Conservation (phyloP, 2,329 filamentous ascomycete species). For the Didymella lethalis region DNA sequence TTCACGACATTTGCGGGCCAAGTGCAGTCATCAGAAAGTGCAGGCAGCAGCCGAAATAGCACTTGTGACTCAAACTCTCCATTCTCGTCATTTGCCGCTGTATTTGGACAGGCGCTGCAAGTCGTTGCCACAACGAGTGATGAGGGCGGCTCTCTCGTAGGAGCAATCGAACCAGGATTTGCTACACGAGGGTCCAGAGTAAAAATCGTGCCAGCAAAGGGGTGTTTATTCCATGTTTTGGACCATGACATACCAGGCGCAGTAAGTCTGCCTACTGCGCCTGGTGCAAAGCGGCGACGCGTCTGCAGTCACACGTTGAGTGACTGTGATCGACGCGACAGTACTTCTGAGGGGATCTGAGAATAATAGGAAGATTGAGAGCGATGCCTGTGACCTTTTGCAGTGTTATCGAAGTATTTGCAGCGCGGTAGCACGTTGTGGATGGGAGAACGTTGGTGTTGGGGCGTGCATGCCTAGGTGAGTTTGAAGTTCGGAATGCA, state of each 20-base stretch:
- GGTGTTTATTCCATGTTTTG: not conserved
- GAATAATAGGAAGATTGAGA: not conserved
- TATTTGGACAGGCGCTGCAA: not conserved
- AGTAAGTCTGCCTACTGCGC: not conserved
- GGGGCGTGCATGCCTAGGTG: not conserved
- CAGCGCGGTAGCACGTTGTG: not conserved
- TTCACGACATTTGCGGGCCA: too few species aligned
- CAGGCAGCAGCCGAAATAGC: not conserved
- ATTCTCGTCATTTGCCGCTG: not conserved
- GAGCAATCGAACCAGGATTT: not conserved
- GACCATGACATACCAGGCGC: not conserved
- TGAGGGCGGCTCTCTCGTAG: not conserved
- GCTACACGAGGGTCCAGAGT: not conserved
- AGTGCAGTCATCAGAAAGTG: not conserved
- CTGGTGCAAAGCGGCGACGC: conserved; percentile 3
- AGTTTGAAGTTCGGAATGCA: conserved; percentile 12
- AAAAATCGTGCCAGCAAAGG: not conserved
- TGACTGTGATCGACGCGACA: too few species aligned
- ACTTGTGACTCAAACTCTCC: not conserved
- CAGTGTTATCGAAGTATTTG: not conserved
- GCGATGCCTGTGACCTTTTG: not conserved
- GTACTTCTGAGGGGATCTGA: not conserved
- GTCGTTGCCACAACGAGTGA: not conserved
- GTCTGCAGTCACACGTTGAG: conserved; percentile 1
- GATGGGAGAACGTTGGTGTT: not conserved